phyloP scores from a whole-genome alignment of 805 yeast species.

The Isabelozyma rhagii region DNA sequence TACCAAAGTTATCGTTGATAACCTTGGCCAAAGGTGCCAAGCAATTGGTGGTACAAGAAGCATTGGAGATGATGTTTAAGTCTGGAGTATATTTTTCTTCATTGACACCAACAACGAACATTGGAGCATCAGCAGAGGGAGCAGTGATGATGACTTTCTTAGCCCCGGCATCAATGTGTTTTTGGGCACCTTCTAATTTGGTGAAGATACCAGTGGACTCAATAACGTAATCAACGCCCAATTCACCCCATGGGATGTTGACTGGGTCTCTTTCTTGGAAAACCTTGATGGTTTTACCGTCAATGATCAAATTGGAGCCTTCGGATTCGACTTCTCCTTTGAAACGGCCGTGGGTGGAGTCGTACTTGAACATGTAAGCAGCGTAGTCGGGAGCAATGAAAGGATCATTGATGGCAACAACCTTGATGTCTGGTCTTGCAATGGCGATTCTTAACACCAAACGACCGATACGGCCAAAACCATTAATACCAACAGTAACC shows the following conservation, averaged over 20 bases:
- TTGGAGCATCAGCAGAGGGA: slow-evolving; percentile 34
- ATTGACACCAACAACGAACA: slow-evolving; percentile 35
- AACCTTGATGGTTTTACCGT: slow-evolving; percentile 25
- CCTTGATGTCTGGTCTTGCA: slow-evolving; percentile 27
- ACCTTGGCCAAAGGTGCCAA: slow-evolving; percentile 38
- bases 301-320: slow-evolving; percentile 22
- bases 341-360: slow-evolving; percentile 34
- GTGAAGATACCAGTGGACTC: slow-evolving; percentile 37
- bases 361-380: slow-evolving; percentile 35
- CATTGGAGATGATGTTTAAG: slow-evolving; percentile 30
- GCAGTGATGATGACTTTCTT: slow-evolving; percentile 34
- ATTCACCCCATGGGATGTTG: slow-evolving; percentile 31
- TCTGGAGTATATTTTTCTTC: slow-evolving; percentile 31
- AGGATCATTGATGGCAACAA: slow-evolving; percentile 33
- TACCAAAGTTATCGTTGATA: slow-evolving; percentile 31
- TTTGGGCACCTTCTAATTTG: slow-evolving; percentile 31
- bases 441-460: slow-evolving; percentile 32
- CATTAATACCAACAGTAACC: slow-evolving; percentile 33
- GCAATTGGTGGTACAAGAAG: slow-evolving; percentile 37
- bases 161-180: slow-evolving; percentile 36
- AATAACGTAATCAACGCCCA: slow-evolving; percentile 28
- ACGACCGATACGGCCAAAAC: slow-evolving; percentile 36
- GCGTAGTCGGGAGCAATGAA: slow-evolving; percentile 34
- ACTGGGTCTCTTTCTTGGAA: slow-evolving; percentile 35
- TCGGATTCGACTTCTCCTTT: slow-evolving; percentile 24